Conservation (phyloP, 2,329 filamentous ascomycete genomes). For the Xylaria sp. region DNA sequence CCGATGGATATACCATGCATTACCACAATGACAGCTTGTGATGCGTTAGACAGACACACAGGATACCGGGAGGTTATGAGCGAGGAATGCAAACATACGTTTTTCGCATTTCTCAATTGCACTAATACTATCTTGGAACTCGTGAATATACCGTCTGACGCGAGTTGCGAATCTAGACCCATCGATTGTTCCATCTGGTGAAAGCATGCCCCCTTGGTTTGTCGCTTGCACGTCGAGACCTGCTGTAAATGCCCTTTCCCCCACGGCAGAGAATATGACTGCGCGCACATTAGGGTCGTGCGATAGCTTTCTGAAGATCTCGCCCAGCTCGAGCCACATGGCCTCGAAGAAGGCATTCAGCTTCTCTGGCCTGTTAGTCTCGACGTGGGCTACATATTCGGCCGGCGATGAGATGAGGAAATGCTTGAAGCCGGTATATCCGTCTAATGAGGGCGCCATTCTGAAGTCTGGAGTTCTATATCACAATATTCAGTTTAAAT, state of each 20-base stretch:
- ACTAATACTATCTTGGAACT: slow-evolving; percentile 81
- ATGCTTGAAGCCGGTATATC: slow-evolving; percentile 62
- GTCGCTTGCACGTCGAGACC: slow-evolving; percentile 84
- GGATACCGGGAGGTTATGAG: background rate
- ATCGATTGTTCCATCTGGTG: slow-evolving; percentile 52
- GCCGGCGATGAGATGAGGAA: slow-evolving; percentile 76
- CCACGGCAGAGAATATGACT: slow-evolving; percentile 80
- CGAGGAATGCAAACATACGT: slow-evolving; percentile 56
- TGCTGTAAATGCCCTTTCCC: slow-evolving; percentile 82
- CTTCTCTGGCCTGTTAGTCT: slow-evolving; percentile 87
- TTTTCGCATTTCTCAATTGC: slow-evolving; percentile 88
- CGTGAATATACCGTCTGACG: slow-evolving; percentile 71
- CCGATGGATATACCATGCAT: slow-evolving; percentile 81
- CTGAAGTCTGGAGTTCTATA: background rate
- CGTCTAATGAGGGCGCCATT: slow-evolving; percentile 35
- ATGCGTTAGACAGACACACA: slow-evolving; percentile 11
- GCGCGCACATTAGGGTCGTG: slow-evolving; percentile 73
- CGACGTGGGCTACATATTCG: slow-evolving; percentile 82
- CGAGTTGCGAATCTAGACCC: slow-evolving; percentile 65
- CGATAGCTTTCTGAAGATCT: slow-evolving; percentile 75
- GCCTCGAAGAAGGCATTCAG: slow-evolving; percentile 84
- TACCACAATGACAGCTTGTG: slow-evolving; percentile 77
- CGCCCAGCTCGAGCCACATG: slow-evolving; percentile 84
- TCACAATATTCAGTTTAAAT: too few relatives aligned
- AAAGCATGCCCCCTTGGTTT: slow-evolving; percentile 55